Percentiles rank a stretch among this genome's conserved stretches.
These are phyloP conservation scores for Leonotis leonurus DNA, from an alignment of 257 asterid species.

Conservation along the genomic window DNA sequence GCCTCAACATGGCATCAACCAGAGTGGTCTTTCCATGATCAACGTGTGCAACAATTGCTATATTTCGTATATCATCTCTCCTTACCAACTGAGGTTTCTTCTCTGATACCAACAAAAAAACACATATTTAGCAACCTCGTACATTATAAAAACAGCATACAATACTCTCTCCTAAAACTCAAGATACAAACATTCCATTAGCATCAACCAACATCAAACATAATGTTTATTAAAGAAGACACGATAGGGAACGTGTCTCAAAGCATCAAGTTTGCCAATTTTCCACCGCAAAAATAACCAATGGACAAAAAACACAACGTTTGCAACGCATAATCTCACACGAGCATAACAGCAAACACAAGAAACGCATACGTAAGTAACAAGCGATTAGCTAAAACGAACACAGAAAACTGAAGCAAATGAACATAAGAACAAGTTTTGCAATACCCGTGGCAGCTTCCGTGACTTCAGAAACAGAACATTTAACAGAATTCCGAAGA, in stretches of 20 bases:
- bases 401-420: not conserved
- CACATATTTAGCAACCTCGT: not conserved
- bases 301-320: no score
- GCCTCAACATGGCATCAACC: conserved; percentile 92
- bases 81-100: conserved; percentile 54
- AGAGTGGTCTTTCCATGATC: conserved; percentile 98
- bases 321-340: not conserved
- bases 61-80: conserved; percentile 77
- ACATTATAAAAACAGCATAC: no score
- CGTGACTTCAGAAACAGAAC: conserved; percentile 69
- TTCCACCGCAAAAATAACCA: not conserved
- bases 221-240: not conserved
- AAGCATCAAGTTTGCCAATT: not conserved
- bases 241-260: no score
- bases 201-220: not conserved
- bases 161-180: not conserved
- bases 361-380: not conserved
- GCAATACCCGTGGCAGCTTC: conserved; percentile 47
- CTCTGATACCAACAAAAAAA: conserved; percentile 36
- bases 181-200: not conserved
- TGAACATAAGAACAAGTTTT: not conserved
- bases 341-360: conserved; percentile 10
- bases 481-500: conserved; percentile 40
- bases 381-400: not conserved
- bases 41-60: conserved; percentile 98